Conservation (phyloP, 768 basidiomycete species). For the Gautieria morchelliformis region DNA sequence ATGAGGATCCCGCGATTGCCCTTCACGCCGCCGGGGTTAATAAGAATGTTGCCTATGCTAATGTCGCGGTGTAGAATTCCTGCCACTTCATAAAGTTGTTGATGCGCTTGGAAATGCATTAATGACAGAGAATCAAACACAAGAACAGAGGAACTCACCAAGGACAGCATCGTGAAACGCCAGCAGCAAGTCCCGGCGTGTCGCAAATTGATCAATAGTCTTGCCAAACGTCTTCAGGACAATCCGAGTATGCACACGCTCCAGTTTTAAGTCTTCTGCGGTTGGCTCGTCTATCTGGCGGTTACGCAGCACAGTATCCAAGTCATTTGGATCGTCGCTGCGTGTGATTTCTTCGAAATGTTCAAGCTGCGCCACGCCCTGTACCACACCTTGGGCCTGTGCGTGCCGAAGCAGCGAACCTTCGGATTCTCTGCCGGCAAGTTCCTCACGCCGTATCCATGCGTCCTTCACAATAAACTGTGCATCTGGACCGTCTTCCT, state of each 20-base stretch:
- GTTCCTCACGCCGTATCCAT: not conserved
- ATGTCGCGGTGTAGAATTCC: not conserved
- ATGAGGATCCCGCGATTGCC: not conserved
- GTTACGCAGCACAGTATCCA: no score
- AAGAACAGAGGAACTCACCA: not conserved
- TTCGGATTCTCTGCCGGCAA: no score
- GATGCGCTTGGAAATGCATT: not conserved
- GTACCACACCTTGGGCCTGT: not conserved
- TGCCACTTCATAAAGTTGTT: not conserved
- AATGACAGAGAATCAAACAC: not conserved
- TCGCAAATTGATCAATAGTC: not conserved
- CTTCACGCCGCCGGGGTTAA: not conserved
- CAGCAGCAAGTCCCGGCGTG: not conserved
- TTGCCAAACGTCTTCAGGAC: not conserved
- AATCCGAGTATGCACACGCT: not conserved
- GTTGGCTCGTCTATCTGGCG: not conserved
- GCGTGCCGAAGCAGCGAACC: not conserved
- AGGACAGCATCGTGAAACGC: not conserved
- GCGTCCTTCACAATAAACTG: not conserved
- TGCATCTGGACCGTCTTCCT: no score
- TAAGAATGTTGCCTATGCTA: not conserved
- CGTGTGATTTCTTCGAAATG: not conserved
- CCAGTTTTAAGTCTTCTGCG: no score
- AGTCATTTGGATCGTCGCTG: not conserved
- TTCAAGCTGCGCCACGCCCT: not conserved